Evolutionary conservation across 441 rosid species (phyloP).

Genomic region (Corymbia citriodora): DNA sequence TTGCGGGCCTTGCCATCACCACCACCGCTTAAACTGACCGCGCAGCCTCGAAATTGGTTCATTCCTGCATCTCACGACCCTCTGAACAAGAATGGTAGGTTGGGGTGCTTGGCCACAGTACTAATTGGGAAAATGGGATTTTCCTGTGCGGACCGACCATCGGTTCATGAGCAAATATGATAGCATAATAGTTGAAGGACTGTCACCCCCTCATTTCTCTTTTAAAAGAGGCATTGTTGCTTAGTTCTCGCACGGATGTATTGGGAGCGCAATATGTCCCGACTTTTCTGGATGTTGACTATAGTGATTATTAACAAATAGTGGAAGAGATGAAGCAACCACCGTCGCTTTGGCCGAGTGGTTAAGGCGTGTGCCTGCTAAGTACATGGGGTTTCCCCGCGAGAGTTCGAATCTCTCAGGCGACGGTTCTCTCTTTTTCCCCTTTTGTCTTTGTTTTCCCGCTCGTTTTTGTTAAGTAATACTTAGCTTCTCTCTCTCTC

Average conservation of each 20-base stretch:
- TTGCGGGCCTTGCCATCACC: constrained; percentile 1
- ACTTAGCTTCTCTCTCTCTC: not conserved
- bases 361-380: constrained; percentile 23
- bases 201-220: no score
- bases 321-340: rapidly evolving
- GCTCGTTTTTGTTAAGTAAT: rapidly evolving
- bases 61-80: not conserved
- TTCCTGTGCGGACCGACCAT: not conserved
- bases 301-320: no score
- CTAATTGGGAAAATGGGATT: not conserved
- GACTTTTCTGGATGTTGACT: no score
- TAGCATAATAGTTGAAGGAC: no score
- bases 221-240: not conserved
- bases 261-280: not conserved
- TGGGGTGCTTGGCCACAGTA: no score
- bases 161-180: not conserved
- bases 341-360: constrained; percentile 24
- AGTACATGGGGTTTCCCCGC: constrained; percentile 25
- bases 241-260: not conserved
- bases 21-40: not conserved
- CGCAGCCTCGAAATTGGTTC: not conserved
- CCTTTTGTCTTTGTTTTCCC: not conserved
- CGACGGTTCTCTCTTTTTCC: not conserved
- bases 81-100: not conserved
- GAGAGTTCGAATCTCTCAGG: constrained; percentile 25